phyloP scores from a whole-genome alignment of 1,284 basidiomycete genomes.

The Sanghuangporus baumii region DNA sequence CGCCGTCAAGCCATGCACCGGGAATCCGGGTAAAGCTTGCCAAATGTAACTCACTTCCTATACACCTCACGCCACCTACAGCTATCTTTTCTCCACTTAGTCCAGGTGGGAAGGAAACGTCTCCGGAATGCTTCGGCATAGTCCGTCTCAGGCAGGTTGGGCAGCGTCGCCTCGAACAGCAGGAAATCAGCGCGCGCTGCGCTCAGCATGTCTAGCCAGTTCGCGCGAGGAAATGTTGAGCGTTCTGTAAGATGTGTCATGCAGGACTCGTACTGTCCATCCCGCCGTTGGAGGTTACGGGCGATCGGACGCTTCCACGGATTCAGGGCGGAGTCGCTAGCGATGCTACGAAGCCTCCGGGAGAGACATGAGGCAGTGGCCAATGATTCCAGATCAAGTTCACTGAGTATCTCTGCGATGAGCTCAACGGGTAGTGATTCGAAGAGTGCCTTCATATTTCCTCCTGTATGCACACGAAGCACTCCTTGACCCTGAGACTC shows the following conservation, averaged over 20 bases:
- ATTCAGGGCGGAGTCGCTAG: slow-evolving; percentile 59
- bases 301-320: slow-evolving; percentile 68
- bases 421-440: slow-evolving; percentile 67
- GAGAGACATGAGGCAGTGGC: slow-evolving; percentile 54
- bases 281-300: slow-evolving; percentile 39
- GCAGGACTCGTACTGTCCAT: slow-evolving; percentile 39
- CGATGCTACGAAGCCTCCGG: slow-evolving; percentile 45
- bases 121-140: slow-evolving; percentile 69
- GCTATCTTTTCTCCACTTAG: slow-evolving; percentile 56
- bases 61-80: slow-evolving; percentile 54
- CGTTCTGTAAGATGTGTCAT: slow-evolving; percentile 56
- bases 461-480: neutral
- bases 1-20: neutral
- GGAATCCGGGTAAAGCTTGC: neutral
- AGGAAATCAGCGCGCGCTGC: slow-evolving; percentile 54
- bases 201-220: slow-evolving; percentile 68
- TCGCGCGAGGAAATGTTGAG: slow-evolving; percentile 57
- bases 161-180: slow-evolving; percentile 58
- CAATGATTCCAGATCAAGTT: slow-evolving; percentile 58
- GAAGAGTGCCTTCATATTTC: slow-evolving; percentile 22
- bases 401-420: slow-evolving; percentile 62
- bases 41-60: slow-evolving; percentile 40
- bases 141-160: slow-evolving; percentile 54
- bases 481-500: neutral
- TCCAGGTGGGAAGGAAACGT: slow-evolving; percentile 68